Base-by-base conservation (phyloP, 2,329 filamentous ascomycete genomes). In the Chaetomium olivaceum region DNA sequence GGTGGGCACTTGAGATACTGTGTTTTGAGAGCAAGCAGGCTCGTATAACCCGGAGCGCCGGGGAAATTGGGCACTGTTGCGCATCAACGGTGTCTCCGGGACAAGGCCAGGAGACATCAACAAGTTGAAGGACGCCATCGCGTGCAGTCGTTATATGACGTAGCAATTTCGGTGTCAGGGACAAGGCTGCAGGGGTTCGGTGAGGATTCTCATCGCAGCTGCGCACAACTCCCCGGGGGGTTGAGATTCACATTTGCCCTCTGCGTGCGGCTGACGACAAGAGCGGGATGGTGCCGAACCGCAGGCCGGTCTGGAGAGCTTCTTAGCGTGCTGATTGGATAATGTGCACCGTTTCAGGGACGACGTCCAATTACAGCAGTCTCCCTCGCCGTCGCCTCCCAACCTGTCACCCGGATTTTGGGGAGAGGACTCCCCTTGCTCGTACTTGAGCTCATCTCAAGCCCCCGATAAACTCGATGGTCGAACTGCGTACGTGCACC, bases 141-240 rank as follows among this genome's bases (percentile, higher is more conserved):
- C 21, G 19, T 46, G 29, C 7, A 12, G 31, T 52, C 16, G 60
- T 58, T 66, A 63, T 63, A 66, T 66, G 63, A 50, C 54, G 31
- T 63, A 36, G 21, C 9, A 19, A 54, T 21, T 50, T 29, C 16
- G 39, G 56, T 57, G 55, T 60, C 31, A 19, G 3, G 16, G 39
- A 39, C 50, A 64, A 63, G 64, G 58, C 56, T 62, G 55, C 54
- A 39, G 55, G 48, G 59, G 58, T 63, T 65, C 58, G 62, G 63
- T 63, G 51, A 63, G 61, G 50, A 36, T 43, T 23, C 36, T 62
- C 67, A 64, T 66, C 70, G 68, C 70, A 71, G 70, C 66, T 71
- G 70, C 70, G 70, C 66, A 65, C 27, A 67, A 67, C 50, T 62
- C 46, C 31, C 31, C 33, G 7, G 27, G 63, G 64, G 64, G 59